Evolutionary conservation across 176 grass and related monocot genomes (phyloP).

Genomic region (Ensete glaucum): DNA sequence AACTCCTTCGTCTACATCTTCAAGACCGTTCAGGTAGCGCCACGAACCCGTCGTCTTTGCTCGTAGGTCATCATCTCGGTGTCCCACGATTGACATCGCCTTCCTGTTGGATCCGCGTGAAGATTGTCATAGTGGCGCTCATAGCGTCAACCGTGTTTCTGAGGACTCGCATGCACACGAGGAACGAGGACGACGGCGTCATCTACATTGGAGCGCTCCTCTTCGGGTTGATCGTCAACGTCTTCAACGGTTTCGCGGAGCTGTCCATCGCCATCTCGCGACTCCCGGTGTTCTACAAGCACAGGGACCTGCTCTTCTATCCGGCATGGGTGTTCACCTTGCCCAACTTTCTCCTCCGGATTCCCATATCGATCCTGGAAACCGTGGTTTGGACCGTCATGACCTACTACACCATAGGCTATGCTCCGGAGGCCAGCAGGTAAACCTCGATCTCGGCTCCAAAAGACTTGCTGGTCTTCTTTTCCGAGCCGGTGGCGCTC

Average conservation of each 20-base stretch:
- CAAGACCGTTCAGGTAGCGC: slow-evolving; percentile 64
- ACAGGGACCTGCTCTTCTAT: slow-evolving; percentile 87
- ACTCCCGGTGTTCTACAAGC: slow-evolving; percentile 93
- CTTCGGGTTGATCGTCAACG: slow-evolving; percentile 63
- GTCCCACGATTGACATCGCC: neutral
- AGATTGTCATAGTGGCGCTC: slow-evolving; percentile 70
- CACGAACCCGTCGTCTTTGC: neutral
- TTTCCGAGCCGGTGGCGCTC: neutral
- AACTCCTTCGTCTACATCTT: slow-evolving; percentile 97
- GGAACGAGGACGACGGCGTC: slow-evolving; percentile 49
- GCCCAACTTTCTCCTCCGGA: slow-evolving; percentile 64
- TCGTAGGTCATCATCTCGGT: neutral
- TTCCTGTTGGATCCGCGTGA: neutral
- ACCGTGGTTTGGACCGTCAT: slow-evolving; percentile 65
- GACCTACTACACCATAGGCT: slow-evolving; percentile 87
- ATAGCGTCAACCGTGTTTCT: slow-evolving; percentile 59
- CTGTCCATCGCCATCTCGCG: slow-evolving; percentile 64
- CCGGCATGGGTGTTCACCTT: slow-evolving; percentile 83
- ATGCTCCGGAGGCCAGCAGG: slow-evolving; percentile 77
- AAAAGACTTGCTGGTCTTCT: neutral
- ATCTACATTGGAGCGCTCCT: slow-evolving; percentile 80
- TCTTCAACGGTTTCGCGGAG: slow-evolving; percentile 99
- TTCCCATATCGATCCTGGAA: slow-evolving; percentile 81
- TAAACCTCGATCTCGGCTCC: slow-evolving; percentile 4
- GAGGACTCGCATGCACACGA: slow-evolving; percentile 60